Evolutionary conservation across 495 filamentous ascomycete species (phyloP), one percentile per base, ranked within the genome.

Genomic region (Cenococcum geophilum): DNA sequence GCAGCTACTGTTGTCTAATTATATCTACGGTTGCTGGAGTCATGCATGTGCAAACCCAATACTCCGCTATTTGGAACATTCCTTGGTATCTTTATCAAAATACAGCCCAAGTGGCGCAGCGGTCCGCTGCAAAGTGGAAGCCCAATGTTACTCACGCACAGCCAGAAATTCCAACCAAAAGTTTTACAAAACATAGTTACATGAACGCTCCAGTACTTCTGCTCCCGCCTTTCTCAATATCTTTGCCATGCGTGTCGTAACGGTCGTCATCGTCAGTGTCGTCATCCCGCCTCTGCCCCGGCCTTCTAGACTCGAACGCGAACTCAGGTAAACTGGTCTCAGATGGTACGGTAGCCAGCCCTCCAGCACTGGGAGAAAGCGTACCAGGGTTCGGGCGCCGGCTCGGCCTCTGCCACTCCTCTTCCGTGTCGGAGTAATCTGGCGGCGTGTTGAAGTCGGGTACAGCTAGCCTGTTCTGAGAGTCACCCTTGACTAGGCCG

Each of bases 401-500:
- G 11, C 35, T 40, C 11, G 49, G 14, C 27, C 3, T 25, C 21
- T 21, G 34, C 57, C 59, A 68, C 1, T 64, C 60, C 4, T 65
- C 62, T n/a, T 68, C 66, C 23, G 23, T 61, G 22, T 64, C 62
- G 4, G 60, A 62, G 34, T 68, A 68, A 1, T 48, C 50, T 1
- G 48, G 40, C 18, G 66, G 66, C 34, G 40, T 57, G 1, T 32
- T 45, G 16, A 58, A 35, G n/a, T 62, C 59, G 18, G 34, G 61
- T 23, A 68, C 55, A 14, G 71, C 55, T 4, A 79, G 76, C 68
- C 74, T 60, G 23, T 58, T 60, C 11, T 55, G 58, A 16, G 79
- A 78, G 76, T 92, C 89, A 14, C 89, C 91, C 68, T 86, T 85
- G 5, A 97, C 92, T 0, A 98, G 81, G 0, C 93, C 93, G 20